phyloP scores from a whole-genome alignment of 306 rosid genomes.

The Cercis canadensis region DNA sequence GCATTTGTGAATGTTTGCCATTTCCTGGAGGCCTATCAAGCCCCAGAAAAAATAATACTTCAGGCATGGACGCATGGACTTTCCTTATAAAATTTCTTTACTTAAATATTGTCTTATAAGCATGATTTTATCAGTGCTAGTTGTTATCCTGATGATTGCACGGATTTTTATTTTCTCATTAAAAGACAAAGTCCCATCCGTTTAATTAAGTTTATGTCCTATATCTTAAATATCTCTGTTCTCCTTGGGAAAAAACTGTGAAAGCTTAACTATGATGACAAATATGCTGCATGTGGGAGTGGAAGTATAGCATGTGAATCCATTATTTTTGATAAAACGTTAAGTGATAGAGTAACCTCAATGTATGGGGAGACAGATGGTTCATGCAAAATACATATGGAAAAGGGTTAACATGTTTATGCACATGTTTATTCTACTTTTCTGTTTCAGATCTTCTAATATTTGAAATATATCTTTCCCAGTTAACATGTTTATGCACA shows the following conservation, averaged over 20 bases:
- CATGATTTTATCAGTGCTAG: conserved; percentile 19
- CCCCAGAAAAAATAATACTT: conserved; percentile 97
- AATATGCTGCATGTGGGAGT: background rate
- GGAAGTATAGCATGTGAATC: background rate
- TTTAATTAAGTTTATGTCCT: too few species aligned
- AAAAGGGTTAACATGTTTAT: too few species aligned
- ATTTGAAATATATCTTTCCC: too few species aligned
- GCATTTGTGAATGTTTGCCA: conserved; percentile 99
- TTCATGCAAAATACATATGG: background rate
- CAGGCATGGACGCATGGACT: conserved; percentile 61
- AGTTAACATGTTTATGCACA: too few species aligned
- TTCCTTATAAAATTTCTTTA: conserved; percentile 11
- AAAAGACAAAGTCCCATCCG: conserved; percentile 27
- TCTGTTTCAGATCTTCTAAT: too few species aligned
- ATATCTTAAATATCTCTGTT: too few species aligned
- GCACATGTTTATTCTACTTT: too few species aligned
- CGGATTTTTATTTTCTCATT: conserved; percentile 2
- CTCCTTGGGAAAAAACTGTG: background rate
- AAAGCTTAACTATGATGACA: background rate
- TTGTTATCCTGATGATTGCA: conserved; percentile 11
- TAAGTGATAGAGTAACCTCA: conserved; percentile 8
- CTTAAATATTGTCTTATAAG: conserved; percentile 1
- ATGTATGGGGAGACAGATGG: background rate
- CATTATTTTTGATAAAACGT: background rate
- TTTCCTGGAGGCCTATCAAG: conserved; percentile 98